Evolutionary conservation across 495 filamentous ascomycete genomes (phyloP).

Genomic region (Thozetella sp.): DNA sequence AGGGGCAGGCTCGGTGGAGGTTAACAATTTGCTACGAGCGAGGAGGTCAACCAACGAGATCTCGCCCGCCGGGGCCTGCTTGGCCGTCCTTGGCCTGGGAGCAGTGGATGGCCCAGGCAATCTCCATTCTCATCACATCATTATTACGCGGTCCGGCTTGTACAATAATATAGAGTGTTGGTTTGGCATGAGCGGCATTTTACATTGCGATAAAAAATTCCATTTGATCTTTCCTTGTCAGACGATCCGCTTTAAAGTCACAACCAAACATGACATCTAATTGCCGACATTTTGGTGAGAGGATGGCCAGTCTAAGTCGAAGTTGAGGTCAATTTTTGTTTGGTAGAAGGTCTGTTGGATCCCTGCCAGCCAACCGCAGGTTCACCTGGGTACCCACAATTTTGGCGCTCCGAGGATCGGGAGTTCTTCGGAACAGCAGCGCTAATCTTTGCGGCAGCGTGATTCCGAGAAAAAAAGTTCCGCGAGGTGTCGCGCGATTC

Average conservation of each 20-base stretch:
- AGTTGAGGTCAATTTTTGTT: too few species aligned
- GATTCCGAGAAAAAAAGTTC: background rate
- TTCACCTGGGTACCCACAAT: too few species aligned
- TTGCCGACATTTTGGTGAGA: too few species aligned
- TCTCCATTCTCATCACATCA: background rate
- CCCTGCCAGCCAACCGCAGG: too few species aligned
- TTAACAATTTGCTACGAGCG: too few species aligned
- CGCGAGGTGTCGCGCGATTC: conserved; percentile 2
- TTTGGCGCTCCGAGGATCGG: background rate
- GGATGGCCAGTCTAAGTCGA: too few species aligned
- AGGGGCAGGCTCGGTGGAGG: too few species aligned
- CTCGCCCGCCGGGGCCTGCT: background rate
- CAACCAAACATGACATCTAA: too few species aligned
- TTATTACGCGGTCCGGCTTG: background rate
- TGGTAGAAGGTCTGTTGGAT: too few species aligned
- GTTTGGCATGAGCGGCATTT: background rate
- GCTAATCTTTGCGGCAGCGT: background rate
- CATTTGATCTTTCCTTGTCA: background rate
- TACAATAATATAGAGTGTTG: conserved; percentile 1
- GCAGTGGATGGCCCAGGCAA: background rate
- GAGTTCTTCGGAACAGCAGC: background rate
- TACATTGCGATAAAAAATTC: background rate
- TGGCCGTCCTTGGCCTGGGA: background rate
- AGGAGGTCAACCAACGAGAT: background rate
- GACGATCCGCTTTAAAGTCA: background rate